Base-by-base conservation (phyloP, 768 basidiomycete species). In the Amanita subjunquillea region DNA sequence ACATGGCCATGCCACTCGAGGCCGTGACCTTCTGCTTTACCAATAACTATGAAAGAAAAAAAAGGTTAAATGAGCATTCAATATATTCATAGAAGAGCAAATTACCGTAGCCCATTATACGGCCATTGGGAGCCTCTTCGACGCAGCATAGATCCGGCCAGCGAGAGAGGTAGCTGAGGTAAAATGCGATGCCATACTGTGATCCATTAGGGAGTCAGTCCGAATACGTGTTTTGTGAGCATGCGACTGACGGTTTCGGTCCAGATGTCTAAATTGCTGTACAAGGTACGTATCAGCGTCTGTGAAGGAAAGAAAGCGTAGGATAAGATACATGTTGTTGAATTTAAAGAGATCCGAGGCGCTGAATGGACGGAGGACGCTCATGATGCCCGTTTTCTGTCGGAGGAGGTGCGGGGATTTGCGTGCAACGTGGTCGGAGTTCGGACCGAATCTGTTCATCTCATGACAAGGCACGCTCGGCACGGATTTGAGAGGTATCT, bases 31-130 rank as follows among this genome's bases (percentile, higher is more conserved):
- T 96, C 92, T 1, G 93, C 91, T 62, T 98, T 99, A 23, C 92
- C 93, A 48, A 99, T 75, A 59, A 97, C 96, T 97, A 60, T 39
- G 34, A 37, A 13, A 40, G 29, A 39, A 20, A 38, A 45, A 20
- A 34, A 36, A 29, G 43, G 12, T 43, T 38, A 36, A 22, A 50
- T 12, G 30, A 30, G 20, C 50, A 25, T 25, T 34, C 34, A 48
- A 9, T n/a, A 20, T 42, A 30, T 55, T 29, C 7, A 30, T 30
- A 8, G 1, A n/a, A 10, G 55, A 51, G 36, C 0, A 34, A 58
- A 85, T 59, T 60, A 93, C 96, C 85, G 64, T 99, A 99, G 47
- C 92, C 91, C 86, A 93, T 96, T 70, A 93, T 77, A 5, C 84
- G 78, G 0, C 86, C 88, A 59, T 72, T 82, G 4, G 93, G 85